These are phyloP conservation scores for baker's yeast (Saccharomyces cerevisiae) DNA, from an alignment of 805 yeast genomes.

Conservation along the genomic window DNA sequence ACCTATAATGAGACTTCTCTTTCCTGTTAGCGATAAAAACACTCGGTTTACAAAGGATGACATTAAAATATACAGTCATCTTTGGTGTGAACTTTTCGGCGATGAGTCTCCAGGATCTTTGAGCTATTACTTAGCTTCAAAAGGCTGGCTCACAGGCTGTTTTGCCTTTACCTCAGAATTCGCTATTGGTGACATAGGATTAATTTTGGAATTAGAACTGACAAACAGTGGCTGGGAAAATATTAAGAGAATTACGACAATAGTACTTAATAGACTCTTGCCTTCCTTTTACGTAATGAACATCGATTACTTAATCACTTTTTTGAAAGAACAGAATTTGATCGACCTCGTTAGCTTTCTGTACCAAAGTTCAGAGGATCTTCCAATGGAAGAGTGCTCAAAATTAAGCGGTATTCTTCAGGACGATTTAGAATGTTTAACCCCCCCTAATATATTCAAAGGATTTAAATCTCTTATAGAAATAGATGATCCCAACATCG, in stretches of 20 bases:
- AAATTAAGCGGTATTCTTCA: conserved; percentile 35
- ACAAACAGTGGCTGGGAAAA: conserved; percentile 40
- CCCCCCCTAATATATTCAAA: conserved; percentile 36
- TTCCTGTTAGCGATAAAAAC: conserved; percentile 30
- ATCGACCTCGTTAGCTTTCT: conserved; percentile 41
- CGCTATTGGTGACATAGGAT: conserved; percentile 30
- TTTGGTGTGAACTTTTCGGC: conserved; percentile 56
- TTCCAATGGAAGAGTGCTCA: conserved; percentile 44
- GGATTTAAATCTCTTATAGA: conserved; percentile 28
- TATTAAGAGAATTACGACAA: conserved; percentile 28
- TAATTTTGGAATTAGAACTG: conserved; percentile 44
- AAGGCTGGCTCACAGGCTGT: conserved; percentile 33
- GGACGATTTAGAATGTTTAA: conserved; percentile 25
- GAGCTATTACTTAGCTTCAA: conserved; percentile 32
- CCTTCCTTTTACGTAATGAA: conserved; percentile 11
- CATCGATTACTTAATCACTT: conserved; percentile 29
- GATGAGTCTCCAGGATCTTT: conserved; percentile 51
- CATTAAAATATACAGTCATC: conserved; percentile 27
- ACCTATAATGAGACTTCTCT: conserved; percentile 38
- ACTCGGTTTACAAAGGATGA: conserved; percentile 17
- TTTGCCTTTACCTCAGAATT: conserved; percentile 37
- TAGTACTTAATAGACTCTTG: conserved; percentile 26
- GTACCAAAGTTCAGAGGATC: conserved; percentile 31
- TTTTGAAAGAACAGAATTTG: conserved; percentile 41
- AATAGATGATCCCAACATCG: conserved; percentile 3